phyloP scores from a whole-genome alignment of 371 early-diverging fungal genomes.

The Saksenaea oblongispora region DNA sequence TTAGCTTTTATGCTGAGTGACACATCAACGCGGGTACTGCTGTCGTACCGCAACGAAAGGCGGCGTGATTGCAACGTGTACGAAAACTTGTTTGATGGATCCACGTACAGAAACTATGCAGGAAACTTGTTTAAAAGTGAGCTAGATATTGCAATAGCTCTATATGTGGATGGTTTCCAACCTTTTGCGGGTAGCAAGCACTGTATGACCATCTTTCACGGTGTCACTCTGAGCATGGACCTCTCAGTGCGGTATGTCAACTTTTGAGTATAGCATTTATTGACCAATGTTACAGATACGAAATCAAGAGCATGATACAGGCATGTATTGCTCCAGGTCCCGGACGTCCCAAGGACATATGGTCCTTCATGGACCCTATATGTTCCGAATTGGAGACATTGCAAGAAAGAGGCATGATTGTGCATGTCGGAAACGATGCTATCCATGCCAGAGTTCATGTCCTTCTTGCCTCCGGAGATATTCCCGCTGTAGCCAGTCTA shows the following conservation, averaged over 20 bases:
- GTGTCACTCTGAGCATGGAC: conserved; percentile 2
- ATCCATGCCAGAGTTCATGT: conserved; percentile 8
- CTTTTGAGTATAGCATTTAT: neutral
- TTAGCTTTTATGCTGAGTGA: neutral
- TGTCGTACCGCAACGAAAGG: neutral
- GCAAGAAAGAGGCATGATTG: neutral
- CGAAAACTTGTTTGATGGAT: conserved; percentile 10
- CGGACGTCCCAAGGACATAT: neutral
- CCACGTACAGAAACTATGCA: neutral
- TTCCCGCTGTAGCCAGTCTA: neutral
- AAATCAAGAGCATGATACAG: conserved; percentile 8
- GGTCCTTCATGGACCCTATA: conserved; percentile 8
- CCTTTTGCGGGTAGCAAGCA: neutral
- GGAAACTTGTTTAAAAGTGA: neutral
- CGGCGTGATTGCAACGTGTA: neutral
- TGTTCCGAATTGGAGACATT: conserved; percentile 3
- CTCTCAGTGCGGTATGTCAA: neutral
- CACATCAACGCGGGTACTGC: neutral
- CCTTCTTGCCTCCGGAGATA: conserved; percentile 5
- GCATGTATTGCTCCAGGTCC: conserved; percentile 1
- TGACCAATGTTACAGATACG: neutral
- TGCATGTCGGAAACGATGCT: neutral
- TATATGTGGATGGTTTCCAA: conserved; percentile 14
- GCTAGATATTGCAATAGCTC: conserved; percentile 4
- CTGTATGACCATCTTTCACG: conserved; percentile 6